Base-by-base conservation (phyloP, 345 rosid genomes). In the Eucalyptus virginea region DNA sequence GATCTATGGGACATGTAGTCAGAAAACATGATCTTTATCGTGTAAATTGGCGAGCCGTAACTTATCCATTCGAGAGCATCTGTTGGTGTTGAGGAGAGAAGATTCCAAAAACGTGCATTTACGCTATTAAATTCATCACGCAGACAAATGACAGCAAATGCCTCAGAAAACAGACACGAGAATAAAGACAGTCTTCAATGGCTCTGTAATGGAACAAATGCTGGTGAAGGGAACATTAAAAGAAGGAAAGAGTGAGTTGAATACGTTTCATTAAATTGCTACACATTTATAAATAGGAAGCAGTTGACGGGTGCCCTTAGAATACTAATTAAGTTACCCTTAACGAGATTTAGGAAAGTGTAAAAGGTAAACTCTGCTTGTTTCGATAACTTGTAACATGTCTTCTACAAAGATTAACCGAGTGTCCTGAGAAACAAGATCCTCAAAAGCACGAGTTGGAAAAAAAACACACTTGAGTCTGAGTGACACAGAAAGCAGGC, bases 71-170 rank as follows among this genome's bases (percentile, higher is more conserved):
- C 80, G 88, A 92, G 86, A 88, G 52, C 58, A 83, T 45, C 90
- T 44, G 80, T 86, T 60, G 72, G 19, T 26, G 85, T 40, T 77
- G 47, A 77, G 24, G 85, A 89, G 87, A 90, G 88, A 89, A 89
- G 91, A 89, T 90, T 88, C 91, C 91, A 88, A 93, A 88, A 92
- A 94, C 72, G 91, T 88, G 87, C 56, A 88, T 28, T 77, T 24
- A 40, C 40, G 30, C 85, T 77, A 77, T 77, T 21, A 77, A 51
- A 62, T 60, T 92, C 90, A 87, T 89, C 90, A 93, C 87, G 91
- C 90, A 89, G 90, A 89, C 90, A 67, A 92, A 93, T 88, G 89
- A 87, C 85, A 90, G 90, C 92, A 90, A 88, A 88, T 91, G 90
- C 89, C 90, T 51, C 34, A 72, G 81, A 85, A 81, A 21, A 87